phyloP scores from a whole-genome alignment of 345 rosid species.

The Hevea brasiliensis region DNA sequence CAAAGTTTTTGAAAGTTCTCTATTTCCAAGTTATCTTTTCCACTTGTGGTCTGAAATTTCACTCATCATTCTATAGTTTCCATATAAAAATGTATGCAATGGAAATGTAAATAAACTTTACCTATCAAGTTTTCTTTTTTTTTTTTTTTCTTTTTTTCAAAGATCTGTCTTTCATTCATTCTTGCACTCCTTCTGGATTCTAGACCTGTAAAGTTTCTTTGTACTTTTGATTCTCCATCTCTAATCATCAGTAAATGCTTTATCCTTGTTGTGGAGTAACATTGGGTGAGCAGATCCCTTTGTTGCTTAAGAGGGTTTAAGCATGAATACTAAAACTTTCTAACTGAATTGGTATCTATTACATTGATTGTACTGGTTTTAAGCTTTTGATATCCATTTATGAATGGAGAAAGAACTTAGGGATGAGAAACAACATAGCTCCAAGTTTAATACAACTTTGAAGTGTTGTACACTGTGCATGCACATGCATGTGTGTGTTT shows the following conservation, averaged over 20 bases:
- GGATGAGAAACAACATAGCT: background rate
- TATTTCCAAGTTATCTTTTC: background rate
- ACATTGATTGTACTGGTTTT: background rate
- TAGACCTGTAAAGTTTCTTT: background rate
- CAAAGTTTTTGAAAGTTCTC: background rate
- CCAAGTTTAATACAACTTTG: background rate
- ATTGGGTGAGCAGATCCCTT: background rate
- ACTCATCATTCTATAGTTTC: background rate
- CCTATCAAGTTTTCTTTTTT: no score
- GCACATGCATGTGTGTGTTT: background rate
- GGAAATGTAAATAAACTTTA: background rate
- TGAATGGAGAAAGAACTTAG: background rate
- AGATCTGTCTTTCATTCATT: background rate
- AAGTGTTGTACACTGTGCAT: background rate
- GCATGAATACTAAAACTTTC: background rate
- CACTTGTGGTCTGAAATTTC: background rate
- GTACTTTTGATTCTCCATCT: slow-evolving; percentile 7
- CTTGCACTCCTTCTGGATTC: background rate
- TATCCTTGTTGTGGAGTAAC: background rate
- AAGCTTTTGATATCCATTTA: no score
- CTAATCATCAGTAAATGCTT: background rate
- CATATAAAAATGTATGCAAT: background rate
- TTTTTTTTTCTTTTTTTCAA: no score
- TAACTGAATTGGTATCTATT: background rate
- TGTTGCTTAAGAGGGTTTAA: background rate